Percentiles rank a stretch among this genome's conserved stretches.
phyloP scores from a whole-genome alignment of 2,329 filamentous ascomycete genomes.

The Metarhizium anisopliae region DNA sequence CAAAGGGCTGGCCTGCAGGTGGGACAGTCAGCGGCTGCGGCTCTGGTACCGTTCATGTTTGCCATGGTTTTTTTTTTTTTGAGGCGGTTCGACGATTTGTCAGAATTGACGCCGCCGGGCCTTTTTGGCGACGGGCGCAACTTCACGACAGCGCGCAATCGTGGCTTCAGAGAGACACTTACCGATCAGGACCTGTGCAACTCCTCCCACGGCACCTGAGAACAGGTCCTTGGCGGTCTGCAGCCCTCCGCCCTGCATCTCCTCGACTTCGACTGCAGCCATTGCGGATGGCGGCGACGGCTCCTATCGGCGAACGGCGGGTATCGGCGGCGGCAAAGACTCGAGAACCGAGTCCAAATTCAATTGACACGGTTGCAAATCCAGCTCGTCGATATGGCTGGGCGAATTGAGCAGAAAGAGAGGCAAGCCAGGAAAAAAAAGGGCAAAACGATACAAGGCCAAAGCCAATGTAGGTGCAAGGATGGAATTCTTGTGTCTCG shows the following conservation, averaged over 20 bases:
- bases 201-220: constrained; percentile 80
- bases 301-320: not conserved
- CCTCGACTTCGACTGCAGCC: constrained; percentile 5
- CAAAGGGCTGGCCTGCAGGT: constrained; percentile 56
- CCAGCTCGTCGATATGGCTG: not conserved
- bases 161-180: constrained; percentile 8
- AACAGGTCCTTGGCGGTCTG: constrained; percentile 83
- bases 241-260: constrained; percentile 22
- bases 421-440: not conserved
- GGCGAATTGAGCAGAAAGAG: not conserved
- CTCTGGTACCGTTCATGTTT: too few species aligned
- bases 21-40: too few species aligned
- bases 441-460: not conserved
- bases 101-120: too few species aligned
- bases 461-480: not conserved
- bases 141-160: not conserved
- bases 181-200: constrained; percentile 93
- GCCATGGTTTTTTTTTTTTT: too few species aligned
- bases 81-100: too few species aligned
- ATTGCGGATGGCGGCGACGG: not conserved
- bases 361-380: not conserved
- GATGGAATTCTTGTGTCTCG: not conserved
- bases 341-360: not conserved
- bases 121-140: too few species aligned
- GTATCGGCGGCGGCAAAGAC: not conserved